Evolutionary conservation across 805 yeast genomes (phyloP), one percentile per base, ranked within the genome.

Genomic region (Cyberlindnera mycetangii): DNA sequence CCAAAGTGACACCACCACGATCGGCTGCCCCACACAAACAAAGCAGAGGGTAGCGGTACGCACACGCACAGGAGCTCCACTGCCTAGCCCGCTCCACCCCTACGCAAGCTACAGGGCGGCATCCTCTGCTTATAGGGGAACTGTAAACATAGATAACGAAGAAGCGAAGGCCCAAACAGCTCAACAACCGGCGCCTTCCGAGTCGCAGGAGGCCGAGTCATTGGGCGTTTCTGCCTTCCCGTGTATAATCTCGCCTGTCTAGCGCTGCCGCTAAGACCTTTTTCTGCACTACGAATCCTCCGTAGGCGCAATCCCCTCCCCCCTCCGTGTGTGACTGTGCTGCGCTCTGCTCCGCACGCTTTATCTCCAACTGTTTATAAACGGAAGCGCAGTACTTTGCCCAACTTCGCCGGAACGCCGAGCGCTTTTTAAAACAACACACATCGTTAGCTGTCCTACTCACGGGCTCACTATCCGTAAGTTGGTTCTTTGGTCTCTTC

Each of bases 31-130:
- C 43, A 20, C 47, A 44, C 31, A 37, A 15, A 18, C 11, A 5
- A 7, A 16, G 8, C 28, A 24, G 15, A 25, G 5, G 20, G 17
- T 19, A 19, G 22, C 9, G 47, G 44, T 35, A 35, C 21, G 38
- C 32, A 20, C 47, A 39, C 44, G 41, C 44, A 44, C 35, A 32
- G 35, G n/a, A n/a, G n/a, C n/a, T n/a, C n/a, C n/a, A n/a, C 32
- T 30, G 19, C 9, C 18, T 16, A 30, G 32, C 11, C 18, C 8
- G 7, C 32, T 17, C 32, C 11, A 18, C 22, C 6, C 14, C 21
- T 32, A 22, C 35, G n/a, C n/a, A n/a, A n/a, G n/a, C n/a, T n/a
- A n/a, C n/a, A n/a, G n/a, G n/a, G n/a, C n/a, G n/a, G n/a, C n/a
- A n/a, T n/a, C n/a, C n/a, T n/a, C n/a, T n/a, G n/a, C n/a, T n/a